These are phyloP conservation scores for Guillardia theta DNA, from an alignment of 78 protist species.

Conservation along the genomic window DNA sequence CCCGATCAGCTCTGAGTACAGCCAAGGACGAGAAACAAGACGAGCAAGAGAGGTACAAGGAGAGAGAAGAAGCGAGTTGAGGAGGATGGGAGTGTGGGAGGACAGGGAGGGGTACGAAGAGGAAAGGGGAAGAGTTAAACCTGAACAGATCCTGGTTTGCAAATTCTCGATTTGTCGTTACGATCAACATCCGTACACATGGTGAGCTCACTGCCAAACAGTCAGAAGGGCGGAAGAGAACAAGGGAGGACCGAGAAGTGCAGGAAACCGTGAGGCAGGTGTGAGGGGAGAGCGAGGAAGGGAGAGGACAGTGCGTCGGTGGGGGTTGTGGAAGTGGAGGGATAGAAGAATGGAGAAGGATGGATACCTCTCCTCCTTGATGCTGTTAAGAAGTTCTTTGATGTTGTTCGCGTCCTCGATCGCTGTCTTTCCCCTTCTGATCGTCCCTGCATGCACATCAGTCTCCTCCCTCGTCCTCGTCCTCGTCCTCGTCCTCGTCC, in stretches of 20 bases:
- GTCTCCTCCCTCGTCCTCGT: neutral
- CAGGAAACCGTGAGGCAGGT: too few species aligned
- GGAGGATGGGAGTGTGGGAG: neutral
- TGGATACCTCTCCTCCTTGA: conserved; percentile 39
- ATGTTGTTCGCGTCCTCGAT: conserved; percentile 52
- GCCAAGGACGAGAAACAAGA: too few species aligned
- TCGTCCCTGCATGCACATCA: conserved; percentile 15
- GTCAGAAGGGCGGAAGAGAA: too few species aligned
- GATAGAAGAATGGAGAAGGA: too few species aligned
- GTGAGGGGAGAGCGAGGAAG: too few species aligned
- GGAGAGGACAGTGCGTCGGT: neutral
- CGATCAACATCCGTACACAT: conserved; percentile 62
- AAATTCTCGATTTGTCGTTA: conserved; percentile 55
- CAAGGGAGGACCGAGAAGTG: too few species aligned
- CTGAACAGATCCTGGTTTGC: neutral
- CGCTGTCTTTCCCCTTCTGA: conserved; percentile 33
- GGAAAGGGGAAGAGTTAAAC: neutral
- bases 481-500: neutral
- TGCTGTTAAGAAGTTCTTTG: neutral
- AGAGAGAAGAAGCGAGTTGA: neutral
- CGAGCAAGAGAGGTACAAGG: neutral
- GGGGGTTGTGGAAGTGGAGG: neutral
- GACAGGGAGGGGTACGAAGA: too few species aligned
- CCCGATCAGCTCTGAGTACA: neutral
- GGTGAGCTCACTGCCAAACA: conserved; percentile 53